phyloP scores from a whole-genome alignment of 106 monocot genomes.

The Narthecium ossifragum region DNA sequence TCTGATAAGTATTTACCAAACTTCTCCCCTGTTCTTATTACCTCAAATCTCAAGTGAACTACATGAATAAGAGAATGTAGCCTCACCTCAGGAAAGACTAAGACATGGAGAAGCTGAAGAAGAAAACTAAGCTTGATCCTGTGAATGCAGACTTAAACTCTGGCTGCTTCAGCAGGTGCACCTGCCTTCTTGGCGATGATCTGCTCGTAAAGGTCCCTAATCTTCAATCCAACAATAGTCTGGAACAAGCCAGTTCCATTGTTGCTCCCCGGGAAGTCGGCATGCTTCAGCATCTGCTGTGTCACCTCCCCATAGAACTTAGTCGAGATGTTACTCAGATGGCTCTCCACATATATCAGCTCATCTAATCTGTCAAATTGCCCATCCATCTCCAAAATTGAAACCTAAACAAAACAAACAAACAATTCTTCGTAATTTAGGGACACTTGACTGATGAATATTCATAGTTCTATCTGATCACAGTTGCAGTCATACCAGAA shows the following conservation, averaged over 20 bases:
- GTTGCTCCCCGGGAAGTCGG: constrained; percentile 94
- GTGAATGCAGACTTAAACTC: constrained; percentile 29
- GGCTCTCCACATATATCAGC: constrained; percentile 96
- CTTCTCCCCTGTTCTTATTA: constrained; percentile 1
- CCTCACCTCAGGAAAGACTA: constrained; percentile 1
- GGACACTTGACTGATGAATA: background rate
- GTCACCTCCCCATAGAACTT: constrained; percentile 98
- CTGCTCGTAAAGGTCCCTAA: constrained; percentile 87
- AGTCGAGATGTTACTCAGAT: constrained; percentile 86
- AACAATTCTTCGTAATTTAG: background rate
- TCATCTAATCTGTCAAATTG: constrained; percentile 96
- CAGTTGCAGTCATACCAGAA: background rate
- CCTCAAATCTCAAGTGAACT: constrained; percentile 8
- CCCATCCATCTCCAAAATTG: constrained; percentile 95
- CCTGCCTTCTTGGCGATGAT: constrained; percentile 45
- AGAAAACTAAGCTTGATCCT: background rate
- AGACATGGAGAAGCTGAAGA: background rate
- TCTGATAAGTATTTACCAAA: background rate
- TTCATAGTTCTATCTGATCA: too few species aligned
- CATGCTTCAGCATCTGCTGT: constrained; percentile 91
- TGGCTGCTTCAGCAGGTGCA: constrained; percentile 50
- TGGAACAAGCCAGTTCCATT: constrained; percentile 98
- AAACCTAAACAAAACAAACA: constrained; percentile 42
- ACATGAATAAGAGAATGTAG: background rate
- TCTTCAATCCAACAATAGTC: constrained; percentile 85